A percentile compares a stretch with the other conserved stretches of the same genome.
Evolutionary conservation across 129 eudicot species (phyloP).

Genomic region (Helianthus tuberosus): DNA sequence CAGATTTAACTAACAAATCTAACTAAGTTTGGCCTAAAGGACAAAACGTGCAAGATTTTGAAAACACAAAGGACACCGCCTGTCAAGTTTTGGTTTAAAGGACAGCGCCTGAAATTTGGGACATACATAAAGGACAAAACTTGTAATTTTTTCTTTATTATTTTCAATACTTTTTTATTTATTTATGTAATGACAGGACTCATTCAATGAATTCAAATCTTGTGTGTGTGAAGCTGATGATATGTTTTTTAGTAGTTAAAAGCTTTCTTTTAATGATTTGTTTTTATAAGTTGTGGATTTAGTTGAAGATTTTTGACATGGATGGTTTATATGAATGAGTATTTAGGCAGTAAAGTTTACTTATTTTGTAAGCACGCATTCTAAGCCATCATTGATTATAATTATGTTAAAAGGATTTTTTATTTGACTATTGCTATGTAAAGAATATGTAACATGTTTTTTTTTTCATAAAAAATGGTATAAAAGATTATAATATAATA

Average conservation of each 20-base stretch:
- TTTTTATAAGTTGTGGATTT: background rate
- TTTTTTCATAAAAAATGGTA: background rate
- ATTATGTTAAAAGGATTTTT: background rate
- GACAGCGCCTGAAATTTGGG: too few species aligned
- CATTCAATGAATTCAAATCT: constrained; percentile 13
- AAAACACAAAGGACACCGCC: too few species aligned
- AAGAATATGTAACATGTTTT: too few species aligned
- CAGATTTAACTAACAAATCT: too few species aligned
- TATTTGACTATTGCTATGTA: too few species aligned
- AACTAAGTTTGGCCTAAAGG: too few species aligned
- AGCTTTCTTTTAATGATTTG: background rate
- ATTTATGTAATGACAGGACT: constrained; percentile 3
- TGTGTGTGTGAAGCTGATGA: constrained; percentile 2
- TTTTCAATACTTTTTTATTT: background rate
- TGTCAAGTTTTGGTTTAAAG: too few species aligned
- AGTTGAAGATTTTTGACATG: background rate
- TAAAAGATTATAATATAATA: too few species aligned
- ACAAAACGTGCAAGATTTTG: too few species aligned
- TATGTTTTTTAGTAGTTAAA: background rate
- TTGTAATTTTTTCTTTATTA: too few species aligned
- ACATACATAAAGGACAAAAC: too few species aligned
- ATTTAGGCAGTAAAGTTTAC: background rate
- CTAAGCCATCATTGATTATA: background rate
- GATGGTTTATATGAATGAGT: background rate
- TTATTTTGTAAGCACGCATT: background rate